phyloP scores from a whole-genome alignment of 352 stramenopile species.

The Phytophthora rubi region DNA sequence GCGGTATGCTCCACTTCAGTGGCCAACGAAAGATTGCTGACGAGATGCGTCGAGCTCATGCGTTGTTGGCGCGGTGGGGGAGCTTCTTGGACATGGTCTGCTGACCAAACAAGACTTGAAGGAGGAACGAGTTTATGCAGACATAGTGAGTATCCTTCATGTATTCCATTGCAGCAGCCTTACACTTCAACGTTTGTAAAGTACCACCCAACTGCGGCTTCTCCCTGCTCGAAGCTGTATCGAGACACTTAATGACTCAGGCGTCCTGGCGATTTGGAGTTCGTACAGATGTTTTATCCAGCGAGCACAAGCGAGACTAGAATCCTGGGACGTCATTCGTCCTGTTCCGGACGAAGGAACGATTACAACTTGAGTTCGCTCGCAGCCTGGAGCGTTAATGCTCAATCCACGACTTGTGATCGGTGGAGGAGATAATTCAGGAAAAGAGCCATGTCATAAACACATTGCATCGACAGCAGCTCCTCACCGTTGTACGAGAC shows the following conservation, averaged over 20 bases:
- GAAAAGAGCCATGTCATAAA: background rate
- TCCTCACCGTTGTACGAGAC: constrained; percentile 91
- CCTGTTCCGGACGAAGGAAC: background rate
- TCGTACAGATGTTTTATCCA: no score
- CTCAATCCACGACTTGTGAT: background rate
- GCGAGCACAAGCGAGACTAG: background rate
- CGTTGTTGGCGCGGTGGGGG: constrained; percentile 38
- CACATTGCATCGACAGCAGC: no score
- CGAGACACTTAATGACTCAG: background rate
- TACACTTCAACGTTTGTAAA: background rate
- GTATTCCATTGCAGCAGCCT: background rate
- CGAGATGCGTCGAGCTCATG: constrained; percentile 58
- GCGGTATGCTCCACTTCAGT: constrained; percentile 62
- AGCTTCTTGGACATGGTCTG: constrained; percentile 53
- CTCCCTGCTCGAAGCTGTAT: no score
- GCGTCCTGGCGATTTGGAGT: background rate
- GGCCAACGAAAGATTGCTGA: constrained; percentile 61
- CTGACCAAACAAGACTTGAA: background rate
- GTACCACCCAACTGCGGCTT: no score
- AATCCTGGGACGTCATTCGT: background rate
- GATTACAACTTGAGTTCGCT: background rate
- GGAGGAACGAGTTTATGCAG: background rate
- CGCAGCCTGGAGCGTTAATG: background rate
- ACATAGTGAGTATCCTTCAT: no score
- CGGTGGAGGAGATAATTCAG: background rate